Evolutionary conservation across 108 stramenopile species (phyloP).

Genomic region (Epithemia pelagica): DNA sequence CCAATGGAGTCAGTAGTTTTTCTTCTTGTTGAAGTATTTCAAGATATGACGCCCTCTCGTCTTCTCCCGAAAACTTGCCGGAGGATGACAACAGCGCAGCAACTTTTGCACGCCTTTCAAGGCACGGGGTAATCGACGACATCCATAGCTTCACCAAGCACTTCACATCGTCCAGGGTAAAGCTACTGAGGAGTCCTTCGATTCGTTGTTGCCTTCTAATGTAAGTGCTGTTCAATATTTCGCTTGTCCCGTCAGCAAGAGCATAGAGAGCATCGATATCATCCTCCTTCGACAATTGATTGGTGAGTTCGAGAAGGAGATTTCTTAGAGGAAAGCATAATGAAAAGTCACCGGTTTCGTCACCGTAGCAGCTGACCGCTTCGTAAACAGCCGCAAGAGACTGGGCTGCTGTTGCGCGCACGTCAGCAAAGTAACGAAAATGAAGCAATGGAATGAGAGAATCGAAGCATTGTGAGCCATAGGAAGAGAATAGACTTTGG

Average conservation of each 20-base stretch:
- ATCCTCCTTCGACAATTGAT: conserved; percentile 39
- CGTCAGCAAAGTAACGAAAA: conserved; percentile 70
- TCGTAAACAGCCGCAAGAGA: conserved; percentile 75
- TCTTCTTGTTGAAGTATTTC: conserved; percentile 37
- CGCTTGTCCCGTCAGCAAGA: conserved; percentile 68
- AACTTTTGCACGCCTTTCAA: conserved; percentile 46
- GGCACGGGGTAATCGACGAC: conserved; percentile 45
- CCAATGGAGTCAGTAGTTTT: conserved; percentile 59
- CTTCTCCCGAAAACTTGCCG: conserved; percentile 31
- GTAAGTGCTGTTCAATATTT: conserved; percentile 53
- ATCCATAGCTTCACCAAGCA: conserved; percentile 42
- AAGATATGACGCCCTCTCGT: conserved; percentile 54
- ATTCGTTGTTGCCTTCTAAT: conserved; percentile 20
- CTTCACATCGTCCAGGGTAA: conserved; percentile 34
- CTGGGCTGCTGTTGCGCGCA: conserved; percentile 62
- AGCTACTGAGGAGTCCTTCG: conserved; percentile 20
- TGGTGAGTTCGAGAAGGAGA: conserved; percentile 25
- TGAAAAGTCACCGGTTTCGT: conserved; percentile 20
- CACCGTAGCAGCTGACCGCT: conserved; percentile 48
- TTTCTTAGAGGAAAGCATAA: conserved; percentile 15
- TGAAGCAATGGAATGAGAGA: conserved; percentile 49
- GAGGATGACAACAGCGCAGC: conserved; percentile 25
- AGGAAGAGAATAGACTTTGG: conserved; percentile 56
- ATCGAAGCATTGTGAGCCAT: conserved; percentile 37
- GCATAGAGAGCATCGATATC: conserved; percentile 65